Evolutionary conservation across 1,139 yeast species (phyloP), one percentile per base, ranked within the genome.

Genomic region (Pichia sp.): DNA sequence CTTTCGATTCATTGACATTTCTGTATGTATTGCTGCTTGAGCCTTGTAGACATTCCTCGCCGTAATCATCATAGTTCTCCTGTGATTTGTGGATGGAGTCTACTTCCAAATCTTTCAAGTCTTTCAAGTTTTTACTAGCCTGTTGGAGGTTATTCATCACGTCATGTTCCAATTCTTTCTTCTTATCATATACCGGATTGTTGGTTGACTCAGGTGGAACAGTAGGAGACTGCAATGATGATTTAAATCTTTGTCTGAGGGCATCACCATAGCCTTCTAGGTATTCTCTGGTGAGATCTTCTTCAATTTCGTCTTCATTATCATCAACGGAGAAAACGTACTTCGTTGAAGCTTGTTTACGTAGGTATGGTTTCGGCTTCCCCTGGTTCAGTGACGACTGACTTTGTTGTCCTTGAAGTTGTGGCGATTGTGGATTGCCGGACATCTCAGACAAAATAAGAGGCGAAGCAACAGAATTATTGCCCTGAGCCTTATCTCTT

Each of bases 181-280:
- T 53, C 43, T 59, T 62, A 26, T 50, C 56, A n/a, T 32, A 19
- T 13, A 36, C n/a, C 5, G 45, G 45, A 49, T 56, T 54, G 34
- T 59, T 48, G 4, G 51, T 30, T 8, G 29, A 8, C 31, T 46
- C 49, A 6, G 34, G 31, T 29, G 34, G n/a, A 51, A 6, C n/a
- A 13, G 34, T 3, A 10, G 47, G 38, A 8, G 50, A 46, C 26
- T 31, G 45, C 32, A 70, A 43, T 5, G 67, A 46, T 5, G 54
- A 26, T 45, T 59, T 58, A n/a, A 57, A 45, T 34, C 59, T 51
- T 15, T 69, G 78, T 61, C 80, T 75, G 53, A 87, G 66, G 0
- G 92, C 95, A 65, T 85, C 93, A 45, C 78, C 78, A 61, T 82
- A 83, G 0, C 93, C 93, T 65, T 85, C 95, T 42, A 82, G 65